Conservation (phyloP, 257 asterid genomes). For the Petunia secreta region DNA sequence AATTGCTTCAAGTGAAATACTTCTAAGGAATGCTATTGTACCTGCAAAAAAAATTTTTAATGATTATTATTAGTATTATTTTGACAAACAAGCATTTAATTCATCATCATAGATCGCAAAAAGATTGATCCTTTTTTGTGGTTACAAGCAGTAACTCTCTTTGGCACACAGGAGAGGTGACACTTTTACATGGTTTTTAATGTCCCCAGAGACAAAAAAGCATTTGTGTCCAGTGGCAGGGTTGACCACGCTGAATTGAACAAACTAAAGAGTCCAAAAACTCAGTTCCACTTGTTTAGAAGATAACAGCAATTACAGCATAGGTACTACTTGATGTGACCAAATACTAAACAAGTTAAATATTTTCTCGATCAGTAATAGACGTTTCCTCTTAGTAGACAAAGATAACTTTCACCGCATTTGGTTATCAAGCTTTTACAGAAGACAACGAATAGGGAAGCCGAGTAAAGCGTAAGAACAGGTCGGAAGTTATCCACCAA, state of each 20-base stretch:
- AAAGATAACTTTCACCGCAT: not conserved
- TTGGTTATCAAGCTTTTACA: not conserved
- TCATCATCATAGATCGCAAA: too few relatives aligned
- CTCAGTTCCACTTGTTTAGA: not conserved
- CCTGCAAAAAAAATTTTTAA: constrained; percentile 47
- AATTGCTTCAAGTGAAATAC: constrained; percentile 94
- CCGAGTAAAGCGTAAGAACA: not conserved
- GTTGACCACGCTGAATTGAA: not conserved
- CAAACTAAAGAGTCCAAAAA: not conserved
- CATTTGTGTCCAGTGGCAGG: constrained; percentile 19
- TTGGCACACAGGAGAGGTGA: not conserved
- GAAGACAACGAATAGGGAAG: not conserved
- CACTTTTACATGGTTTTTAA: constrained; percentile 1
- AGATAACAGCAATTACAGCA: constrained; percentile 17
- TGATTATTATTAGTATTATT: too few relatives aligned
- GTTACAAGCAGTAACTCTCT: not conserved
- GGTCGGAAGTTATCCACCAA: not conserved
- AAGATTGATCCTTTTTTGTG: constrained; percentile 1
- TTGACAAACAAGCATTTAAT: too few relatives aligned
- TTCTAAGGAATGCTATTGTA: constrained; percentile 84
- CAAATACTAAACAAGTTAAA: constrained; percentile 1
- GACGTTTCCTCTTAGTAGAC: not conserved
- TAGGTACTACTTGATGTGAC: not conserved
- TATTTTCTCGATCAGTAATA: not conserved
- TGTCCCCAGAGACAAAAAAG: constrained; percentile 8